phyloP scores from a whole-genome alignment of 495 filamentous ascomycete species.

The Wilcoxina mikolae region DNA sequence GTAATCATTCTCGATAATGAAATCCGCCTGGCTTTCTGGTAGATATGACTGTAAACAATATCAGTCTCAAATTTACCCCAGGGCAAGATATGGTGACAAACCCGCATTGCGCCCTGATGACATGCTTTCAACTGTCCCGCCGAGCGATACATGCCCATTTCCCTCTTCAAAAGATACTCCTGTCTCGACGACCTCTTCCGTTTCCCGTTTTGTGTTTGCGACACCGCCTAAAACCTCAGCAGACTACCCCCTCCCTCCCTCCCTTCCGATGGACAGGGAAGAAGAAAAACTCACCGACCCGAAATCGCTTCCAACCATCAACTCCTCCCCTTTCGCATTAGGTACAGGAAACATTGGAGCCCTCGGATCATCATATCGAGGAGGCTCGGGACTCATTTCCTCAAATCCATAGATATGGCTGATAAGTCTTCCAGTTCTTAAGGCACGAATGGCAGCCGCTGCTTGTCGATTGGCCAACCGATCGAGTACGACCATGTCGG shows the following conservation, averaged over 20 bases:
- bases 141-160: constrained; percentile 44
- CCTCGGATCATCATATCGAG: too few relatives aligned
- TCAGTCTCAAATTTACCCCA: constrained; percentile 33
- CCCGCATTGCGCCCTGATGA: constrained; percentile 51
- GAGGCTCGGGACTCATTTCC: too few relatives aligned
- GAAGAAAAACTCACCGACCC: constrained; percentile 7
- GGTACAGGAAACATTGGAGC: constrained; percentile 25
- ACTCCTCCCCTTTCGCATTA: constrained; percentile 31
- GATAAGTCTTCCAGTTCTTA: background rate
- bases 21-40: constrained; percentile 64
- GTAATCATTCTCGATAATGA: constrained; percentile 65
- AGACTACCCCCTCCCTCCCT: constrained; percentile 26
- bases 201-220: background rate
- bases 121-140: constrained; percentile 38
- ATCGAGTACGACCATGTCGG: constrained; percentile 34
- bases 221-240: background rate
- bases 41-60: background rate
- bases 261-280: too few relatives aligned
- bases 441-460: background rate
- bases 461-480: background rate
- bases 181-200: constrained; percentile 19
- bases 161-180: constrained; percentile 61
- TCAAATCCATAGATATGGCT: background rate
- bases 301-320: constrained; percentile 21
- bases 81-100: constrained; percentile 25